These are phyloP conservation scores for Botryosphaeria dothidea DNA, from an alignment of 2,329 filamentous ascomycete species.

Conservation along the genomic window DNA sequence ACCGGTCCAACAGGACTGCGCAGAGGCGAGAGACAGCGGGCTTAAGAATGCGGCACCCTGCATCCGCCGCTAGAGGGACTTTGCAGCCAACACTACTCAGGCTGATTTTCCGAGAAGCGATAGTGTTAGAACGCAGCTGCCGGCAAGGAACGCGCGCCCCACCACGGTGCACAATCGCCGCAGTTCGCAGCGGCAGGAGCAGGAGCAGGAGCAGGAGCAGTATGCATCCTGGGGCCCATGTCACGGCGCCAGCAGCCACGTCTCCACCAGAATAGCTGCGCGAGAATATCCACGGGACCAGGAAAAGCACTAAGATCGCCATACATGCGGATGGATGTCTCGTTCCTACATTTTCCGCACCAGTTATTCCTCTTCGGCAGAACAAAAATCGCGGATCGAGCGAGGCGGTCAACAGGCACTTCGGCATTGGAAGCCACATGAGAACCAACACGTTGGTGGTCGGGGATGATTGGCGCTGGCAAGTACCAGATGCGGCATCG, in stretches of 20 bases:
- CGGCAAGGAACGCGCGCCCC: background rate
- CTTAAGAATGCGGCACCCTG: slow-evolving; percentile 1
- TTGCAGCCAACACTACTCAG: background rate
- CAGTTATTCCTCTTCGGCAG: background rate
- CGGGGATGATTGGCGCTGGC: background rate
- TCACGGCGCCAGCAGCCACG: background rate
- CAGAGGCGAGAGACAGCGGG: background rate
- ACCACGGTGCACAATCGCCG: background rate
- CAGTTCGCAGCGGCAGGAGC: background rate
- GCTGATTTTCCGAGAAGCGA: background rate
- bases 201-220: background rate
- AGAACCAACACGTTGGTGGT: background rate
- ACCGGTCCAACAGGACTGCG: background rate
- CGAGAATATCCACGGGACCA: background rate
- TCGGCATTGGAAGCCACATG: background rate
- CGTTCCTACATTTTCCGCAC: background rate
- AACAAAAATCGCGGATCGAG: background rate
- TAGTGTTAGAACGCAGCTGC: background rate
- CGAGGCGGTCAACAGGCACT: background rate
- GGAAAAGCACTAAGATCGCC: background rate
- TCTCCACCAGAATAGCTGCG: background rate
- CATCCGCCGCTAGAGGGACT: background rate
- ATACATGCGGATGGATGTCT: background rate
- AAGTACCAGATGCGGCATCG: background rate
- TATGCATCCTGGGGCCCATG: background rate